Base-by-base conservation (phyloP, 2,329 filamentous ascomycete genomes). In the Mycogone perniciosa region DNA sequence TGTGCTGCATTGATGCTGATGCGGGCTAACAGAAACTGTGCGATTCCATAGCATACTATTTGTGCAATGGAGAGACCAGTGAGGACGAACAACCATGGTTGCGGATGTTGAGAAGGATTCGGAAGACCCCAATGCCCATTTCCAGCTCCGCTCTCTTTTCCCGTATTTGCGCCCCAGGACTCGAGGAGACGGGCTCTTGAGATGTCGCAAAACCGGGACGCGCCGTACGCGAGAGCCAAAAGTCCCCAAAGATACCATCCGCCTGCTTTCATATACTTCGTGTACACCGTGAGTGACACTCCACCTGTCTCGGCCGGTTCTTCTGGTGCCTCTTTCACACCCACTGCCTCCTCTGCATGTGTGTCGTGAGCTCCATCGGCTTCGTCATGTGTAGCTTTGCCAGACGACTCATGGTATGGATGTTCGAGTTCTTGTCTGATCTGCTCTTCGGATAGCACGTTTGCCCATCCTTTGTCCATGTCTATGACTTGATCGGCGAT, bases 251-350 rank as follows among this genome's bases (percentile, higher is more conserved):
- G 89, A 50, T 74, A 74, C 41, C 91, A 73, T 9, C 82, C 85
- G 2, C 90, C 90, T 5, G 89, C 88, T 65, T 83, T 86, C 69
- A 95, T 83, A 58, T 95, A 96, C 56, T 84, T 82, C 82, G 87
- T 89, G 62, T 95, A 96, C 0, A 95, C 84, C 6, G 76, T 76
- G 8, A 81, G 71, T 59, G 90, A 81, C 1, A 96, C 87, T 1
- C 86, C 83, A 13, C 90, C 89, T 53, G 88, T 67, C 33, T 67
- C 65, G 0, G 61, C 56, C 0, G 63, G 57, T 27, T 69, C 66
- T 37, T 71, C 68, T 0, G 67, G 68, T 0, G 60, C 58, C 0
- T 66, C 62, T 3, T 59, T 63, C 9, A 59, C 30, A 2, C 37
- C 51, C 0, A 49, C 27, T 1, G 51, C 35, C 0, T 61, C 59